Conservation (phyloP, 2,329 filamentous ascomycete species). For the Botrytis squamosa region DNA sequence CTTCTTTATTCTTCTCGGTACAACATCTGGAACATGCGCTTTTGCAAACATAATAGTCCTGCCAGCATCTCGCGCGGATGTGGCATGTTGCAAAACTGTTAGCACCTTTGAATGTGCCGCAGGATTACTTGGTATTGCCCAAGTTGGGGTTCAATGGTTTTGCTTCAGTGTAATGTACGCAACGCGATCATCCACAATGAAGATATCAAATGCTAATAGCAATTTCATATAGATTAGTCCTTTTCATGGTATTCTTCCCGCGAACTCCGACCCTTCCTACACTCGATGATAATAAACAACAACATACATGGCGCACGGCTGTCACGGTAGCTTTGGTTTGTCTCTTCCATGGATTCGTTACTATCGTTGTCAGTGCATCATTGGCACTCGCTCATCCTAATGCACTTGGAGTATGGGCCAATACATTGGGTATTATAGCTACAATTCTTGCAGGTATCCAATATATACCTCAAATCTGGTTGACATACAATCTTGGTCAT, state of each 20-base stretch:
- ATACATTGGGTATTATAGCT: conserved; percentile 76
- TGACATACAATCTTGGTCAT: conserved; percentile 79
- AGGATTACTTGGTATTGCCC: conserved; percentile 81
- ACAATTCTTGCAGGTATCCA: conserved; percentile 80
- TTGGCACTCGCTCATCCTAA: conserved; percentile 62
- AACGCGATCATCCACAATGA: neutral
- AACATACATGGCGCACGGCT: conserved; percentile 75
- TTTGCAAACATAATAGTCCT: conserved; percentile 91
- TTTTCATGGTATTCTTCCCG: conserved; percentile 95
- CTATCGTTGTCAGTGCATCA: conserved; percentile 66
- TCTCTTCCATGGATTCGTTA: conserved; percentile 70
- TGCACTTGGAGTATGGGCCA: conserved; percentile 75
- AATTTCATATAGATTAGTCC: conserved; percentile 62
- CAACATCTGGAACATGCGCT: conserved; percentile 81
- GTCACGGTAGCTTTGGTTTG: conserved; percentile 71
- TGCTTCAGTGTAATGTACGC: conserved; percentile 89
- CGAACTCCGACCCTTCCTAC: conserved; percentile 50
- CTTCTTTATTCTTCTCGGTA: conserved; percentile 92
- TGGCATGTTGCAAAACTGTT: conserved; percentile 81
- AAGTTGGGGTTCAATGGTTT: conserved; percentile 87
- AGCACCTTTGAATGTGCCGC: conserved; percentile 80
- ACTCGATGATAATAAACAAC: conserved; percentile 42
- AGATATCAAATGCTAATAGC: conserved; percentile 12
- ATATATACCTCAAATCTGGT: conserved; percentile 94
- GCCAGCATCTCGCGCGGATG: conserved; percentile 77